Evolutionary conservation across 2,329 filamentous ascomycete species (phyloP).

Genomic region (Atkinsonella texensis): DNA sequence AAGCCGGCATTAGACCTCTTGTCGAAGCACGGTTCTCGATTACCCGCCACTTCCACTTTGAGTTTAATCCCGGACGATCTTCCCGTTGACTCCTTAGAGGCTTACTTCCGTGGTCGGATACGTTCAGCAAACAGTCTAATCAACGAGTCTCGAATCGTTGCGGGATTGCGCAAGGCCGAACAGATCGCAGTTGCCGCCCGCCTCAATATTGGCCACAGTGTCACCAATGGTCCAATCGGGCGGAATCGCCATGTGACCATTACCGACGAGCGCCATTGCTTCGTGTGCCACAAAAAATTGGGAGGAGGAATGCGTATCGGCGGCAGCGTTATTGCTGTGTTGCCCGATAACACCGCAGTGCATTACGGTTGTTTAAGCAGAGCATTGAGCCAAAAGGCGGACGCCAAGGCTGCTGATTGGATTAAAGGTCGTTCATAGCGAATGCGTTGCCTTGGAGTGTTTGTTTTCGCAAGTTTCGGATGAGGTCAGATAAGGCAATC

Average conservation of each 20-base stretch:
- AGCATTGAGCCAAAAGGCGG: slow-evolving; percentile 26
- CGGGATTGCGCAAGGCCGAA: slow-evolving; percentile 64
- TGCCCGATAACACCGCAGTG: slow-evolving; percentile 71
- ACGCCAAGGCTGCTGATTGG: slow-evolving; percentile 23
- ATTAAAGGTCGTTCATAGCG: slow-evolving; percentile 20
- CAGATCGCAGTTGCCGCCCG: slow-evolving; percentile 65
- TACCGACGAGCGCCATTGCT: slow-evolving; percentile 78
- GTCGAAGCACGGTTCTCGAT: slow-evolving; percentile 81
- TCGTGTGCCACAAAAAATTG: slow-evolving; percentile 85
- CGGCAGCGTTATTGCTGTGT: slow-evolving; percentile 78
- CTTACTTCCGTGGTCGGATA: slow-evolving; percentile 87
- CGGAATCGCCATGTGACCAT: slow-evolving; percentile 61
- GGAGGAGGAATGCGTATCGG: slow-evolving; percentile 77
- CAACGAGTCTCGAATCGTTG: slow-evolving; percentile 68
- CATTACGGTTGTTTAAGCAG: slow-evolving; percentile 66
- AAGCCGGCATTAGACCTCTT: slow-evolving; percentile 74
- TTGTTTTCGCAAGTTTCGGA: slow-evolving; percentile 2
- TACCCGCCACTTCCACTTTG: slow-evolving; percentile 78
- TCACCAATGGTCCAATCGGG: slow-evolving; percentile 38
- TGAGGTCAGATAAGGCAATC: background rate
- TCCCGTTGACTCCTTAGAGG: slow-evolving; percentile 66
- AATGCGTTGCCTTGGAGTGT: slow-evolving; percentile 10
- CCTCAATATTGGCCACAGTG: slow-evolving; percentile 59
- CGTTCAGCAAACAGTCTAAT: slow-evolving; percentile 71
- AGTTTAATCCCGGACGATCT: slow-evolving; percentile 73